Evolutionary conservation across 768 basidiomycete species (phyloP), one percentile per base, ranked within the genome.

Genomic region (Pholiota conissans): DNA sequence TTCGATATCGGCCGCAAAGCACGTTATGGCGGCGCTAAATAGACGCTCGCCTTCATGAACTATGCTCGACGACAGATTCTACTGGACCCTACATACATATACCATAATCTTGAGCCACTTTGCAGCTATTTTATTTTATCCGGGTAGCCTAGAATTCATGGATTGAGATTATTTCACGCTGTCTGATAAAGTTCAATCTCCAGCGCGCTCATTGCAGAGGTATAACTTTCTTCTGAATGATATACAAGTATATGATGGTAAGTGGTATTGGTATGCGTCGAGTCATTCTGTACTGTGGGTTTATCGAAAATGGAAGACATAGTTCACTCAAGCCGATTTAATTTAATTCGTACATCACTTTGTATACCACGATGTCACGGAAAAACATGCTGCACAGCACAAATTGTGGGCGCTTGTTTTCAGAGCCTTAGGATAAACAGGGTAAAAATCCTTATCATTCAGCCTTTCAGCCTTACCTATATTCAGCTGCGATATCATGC

Each of bases 1-100:
- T 98, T 95, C 74, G 96, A 98, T 69, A 82, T 98, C 59, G 96
- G 95, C 28, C 89, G 94, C 68, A 98, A 98, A 77, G 80, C 91
- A 57, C 86, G 91, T 45, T 98, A 95, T 62, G 91, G 91, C 49
- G 76, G 77, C 52, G 64, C 76, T 59, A 83, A 82, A 68, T 87
- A 75, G 69, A 57, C 27, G 27, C 20, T 28, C 42, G 22, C 53
- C 14, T 46, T 8, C 9, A 24, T 10, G 30, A 45, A 13, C 30
- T 29, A 28, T 34, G 18, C 29, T 54, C 20, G 29, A 54, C 16
- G 18, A 40, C n/a, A 37, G 58, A 35, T 54, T 47, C 45, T 60
- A 54, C 58, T 28, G 24, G 55, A 55, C 52, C 37, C 49, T 61
- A 57, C 56, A 66, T 64, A 65, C 56, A 66, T 64, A 65, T 65